Evolutionary conservation across 2,329 filamentous ascomycete species (phyloP), one percentile per base, ranked within the genome.

Genomic region (Aspergillus novofumigatus): DNA sequence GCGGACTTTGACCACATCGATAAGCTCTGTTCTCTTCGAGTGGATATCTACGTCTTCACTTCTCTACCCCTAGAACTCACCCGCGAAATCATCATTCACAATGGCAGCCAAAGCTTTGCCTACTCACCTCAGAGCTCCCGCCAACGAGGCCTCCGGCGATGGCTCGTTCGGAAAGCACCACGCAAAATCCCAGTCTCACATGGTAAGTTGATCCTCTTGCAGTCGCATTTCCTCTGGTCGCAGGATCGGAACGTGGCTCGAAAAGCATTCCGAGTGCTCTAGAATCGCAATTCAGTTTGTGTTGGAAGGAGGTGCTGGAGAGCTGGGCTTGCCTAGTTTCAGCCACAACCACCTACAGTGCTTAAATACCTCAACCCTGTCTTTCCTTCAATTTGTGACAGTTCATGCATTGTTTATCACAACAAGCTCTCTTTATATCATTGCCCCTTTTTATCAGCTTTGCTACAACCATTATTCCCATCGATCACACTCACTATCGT

Each of bases 71-170:
- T 54, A 41, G 42, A 45, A 26, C 38, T 26, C 47, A 14, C 49
- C 44, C 29, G 49, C 28, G 50, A 52, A 48, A 38, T 26, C 55
- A 44, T 45, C 49, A 23, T 38, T 47, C 66, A 79, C 67, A 68
- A 93, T 93, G 89, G 86, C 89, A 63, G 82, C 85, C 70, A 91
- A 85, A 78, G 89, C 90, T 63, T 80, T 97, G 68, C 91, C 92
- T 63, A 82, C 89, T 47, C 93, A 95, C 82, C 83, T 97, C 69
- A 93, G 72, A 56, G 72, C 75, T 50, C 68, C 91, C 83, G 83
- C 86, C 61, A 77, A 78, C 58, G 68, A 69, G 41, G 65, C 67
- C 58, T 63, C 69, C 51, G 70, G 69, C 58, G 59, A 70, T 55
- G 71, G 69, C 54, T 67, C 68, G 51, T 71, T 75, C 58, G 71